Conservation (phyloP, 2,329 filamentous ascomycete genomes). For the Dryadomyces quercivorus region DNA sequence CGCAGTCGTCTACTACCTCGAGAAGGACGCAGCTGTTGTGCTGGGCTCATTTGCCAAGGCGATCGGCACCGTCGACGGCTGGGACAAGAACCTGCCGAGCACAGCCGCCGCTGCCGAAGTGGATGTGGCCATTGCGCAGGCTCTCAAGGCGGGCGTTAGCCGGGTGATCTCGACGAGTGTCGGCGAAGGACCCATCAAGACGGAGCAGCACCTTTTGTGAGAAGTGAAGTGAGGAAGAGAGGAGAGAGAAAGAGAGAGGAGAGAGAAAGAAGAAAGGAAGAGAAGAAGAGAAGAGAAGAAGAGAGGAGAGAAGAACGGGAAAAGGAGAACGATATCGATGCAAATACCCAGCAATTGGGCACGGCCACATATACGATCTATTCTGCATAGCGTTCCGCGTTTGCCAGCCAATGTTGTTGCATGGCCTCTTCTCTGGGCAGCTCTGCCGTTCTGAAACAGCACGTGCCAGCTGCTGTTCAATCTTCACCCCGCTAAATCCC, state of each 20-base stretch:
- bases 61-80: conserved; percentile 54
- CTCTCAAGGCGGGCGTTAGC: conserved; percentile 68
- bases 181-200: conserved; percentile 75
- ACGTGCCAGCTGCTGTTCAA: no score
- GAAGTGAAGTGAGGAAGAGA: conserved; percentile 52
- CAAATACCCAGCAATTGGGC: no score
- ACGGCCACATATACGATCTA: no score
- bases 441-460: no score
- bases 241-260: conserved; percentile 17
- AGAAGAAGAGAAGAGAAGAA: no score
- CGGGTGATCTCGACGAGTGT: conserved; percentile 86
- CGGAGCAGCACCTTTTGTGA: conserved; percentile 63
- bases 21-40: conserved; percentile 60
- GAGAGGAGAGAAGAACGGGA: no score
- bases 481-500: no score
- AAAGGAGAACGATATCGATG: no score
- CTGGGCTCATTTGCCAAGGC: conserved; percentile 66
- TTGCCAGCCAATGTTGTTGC: background rate
- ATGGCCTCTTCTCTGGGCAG: background rate
- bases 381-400: background rate
- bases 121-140: conserved; percentile 50
- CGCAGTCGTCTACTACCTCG: conserved; percentile 89
- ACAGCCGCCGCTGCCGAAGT: conserved; percentile 42
- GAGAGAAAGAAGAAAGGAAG: no score
- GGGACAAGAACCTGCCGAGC: conserved; percentile 47